Base-by-base conservation (phyloP, 352 stramenopile species). In the Phytophthora ohioensis region DNA sequence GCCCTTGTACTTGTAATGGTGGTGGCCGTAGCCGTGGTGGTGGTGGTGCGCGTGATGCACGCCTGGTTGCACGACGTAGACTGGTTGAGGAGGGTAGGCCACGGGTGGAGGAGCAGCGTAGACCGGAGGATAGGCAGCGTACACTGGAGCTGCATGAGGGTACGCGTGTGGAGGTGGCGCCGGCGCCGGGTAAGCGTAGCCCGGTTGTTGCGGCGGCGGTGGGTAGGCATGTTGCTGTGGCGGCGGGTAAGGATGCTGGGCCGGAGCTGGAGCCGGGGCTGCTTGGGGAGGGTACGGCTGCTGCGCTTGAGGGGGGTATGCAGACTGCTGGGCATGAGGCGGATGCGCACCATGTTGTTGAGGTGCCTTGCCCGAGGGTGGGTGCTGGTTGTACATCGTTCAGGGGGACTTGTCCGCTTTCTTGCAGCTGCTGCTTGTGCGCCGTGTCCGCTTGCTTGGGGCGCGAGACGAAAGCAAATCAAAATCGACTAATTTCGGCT, bases 41-140 rank as follows among this genome's bases (percentile, higher is more conserved):
- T 71, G 68, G 42, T 75, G 62, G 35, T 58, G 46, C 21, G 21
- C 21, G 30, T 68, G 58, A 52, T 73, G 66, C 13, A 60, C 67
- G 2, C 71, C 71, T 10, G 71, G 71, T 47, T 79, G 71, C 31
- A 71, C 58, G 42, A 79, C 67, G 49, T 79, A 79, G 31, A 79
- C 67, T 9, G 71, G 71, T 43, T 79, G 71, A 31, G 55, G 55
- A 8, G 60, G 60, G 21, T 27, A 27, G 21, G 21, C 21, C 21
- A 27, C 21, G 21, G 21, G 21, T 27, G 21, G 21, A 27, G 21
- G 21, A 27, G 21, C 21, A 27, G 21, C 21, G 21, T 76, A 76
- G 2, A 62, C 48, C 4, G 64, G 51, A 35, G 58, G 52, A 15
- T 59, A 60, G 15, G 62, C 56, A 10, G 63, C 54, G 47, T 65